These are phyloP conservation scores for Crithidia bombi DNA, from an alignment of 208 protist species.

Conservation along the genomic window DNA sequence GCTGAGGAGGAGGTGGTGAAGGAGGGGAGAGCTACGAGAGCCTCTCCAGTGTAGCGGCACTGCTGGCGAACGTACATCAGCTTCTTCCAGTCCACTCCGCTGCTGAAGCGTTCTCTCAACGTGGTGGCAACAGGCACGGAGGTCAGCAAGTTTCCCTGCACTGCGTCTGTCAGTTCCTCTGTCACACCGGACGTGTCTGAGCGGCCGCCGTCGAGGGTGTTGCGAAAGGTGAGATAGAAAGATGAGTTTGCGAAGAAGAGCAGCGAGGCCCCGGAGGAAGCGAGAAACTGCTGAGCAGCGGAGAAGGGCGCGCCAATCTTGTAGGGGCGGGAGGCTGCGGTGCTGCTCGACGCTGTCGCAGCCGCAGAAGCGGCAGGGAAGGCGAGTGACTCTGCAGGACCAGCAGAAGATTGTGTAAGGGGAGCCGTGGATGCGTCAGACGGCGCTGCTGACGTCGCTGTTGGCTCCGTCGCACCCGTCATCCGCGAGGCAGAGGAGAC, in stretches of 20 bases:
- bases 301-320: slow-evolving; percentile 17
- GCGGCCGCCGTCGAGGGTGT: slow-evolving; percentile 6
- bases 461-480: not conserved
- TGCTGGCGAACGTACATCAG: slow-evolving; percentile 34
- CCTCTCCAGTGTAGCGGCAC: slow-evolving; percentile 35
- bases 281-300: slow-evolving; percentile 26
- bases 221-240: slow-evolving; percentile 18
- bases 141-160: slow-evolving; percentile 22
- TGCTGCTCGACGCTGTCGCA: not conserved
- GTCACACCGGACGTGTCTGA: not conserved
- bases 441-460: not conserved
- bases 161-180: slow-evolving; percentile 21
- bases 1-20: not conserved
- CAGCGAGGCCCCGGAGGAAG: slow-evolving; percentile 29
- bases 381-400: not conserved
- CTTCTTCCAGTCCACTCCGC: slow-evolving; percentile 30
- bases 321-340: not conserved
- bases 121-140: slow-evolving; percentile 9
- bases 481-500: not conserved
- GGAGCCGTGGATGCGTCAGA: not conserved
- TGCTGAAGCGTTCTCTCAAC: slow-evolving; percentile 26
- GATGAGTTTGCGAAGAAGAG: slow-evolving; percentile 21
- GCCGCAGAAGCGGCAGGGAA: not conserved
- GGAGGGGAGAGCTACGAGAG: not conserved
- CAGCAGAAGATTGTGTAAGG: not conserved